Evolutionary conservation across 352 stramenopile genomes (phyloP).

Genomic region (Phytopythium boreale): DNA sequence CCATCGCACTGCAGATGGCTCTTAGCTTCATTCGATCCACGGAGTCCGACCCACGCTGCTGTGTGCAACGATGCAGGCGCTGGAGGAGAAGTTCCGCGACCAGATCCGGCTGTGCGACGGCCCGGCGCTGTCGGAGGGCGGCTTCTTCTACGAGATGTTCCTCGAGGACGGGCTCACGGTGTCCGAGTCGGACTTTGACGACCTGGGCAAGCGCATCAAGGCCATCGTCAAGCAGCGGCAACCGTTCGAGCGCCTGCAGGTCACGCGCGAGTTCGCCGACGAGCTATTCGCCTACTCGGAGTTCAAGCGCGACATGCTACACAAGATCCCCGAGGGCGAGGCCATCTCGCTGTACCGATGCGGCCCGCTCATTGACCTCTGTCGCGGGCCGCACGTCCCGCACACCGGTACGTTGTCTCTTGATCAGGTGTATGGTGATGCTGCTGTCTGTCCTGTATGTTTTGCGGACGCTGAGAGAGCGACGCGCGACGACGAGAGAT

Average conservation of each 20-base stretch:
- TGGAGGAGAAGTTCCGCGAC: slow-evolving; percentile 96
- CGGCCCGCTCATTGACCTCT: slow-evolving; percentile 97
- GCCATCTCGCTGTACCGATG: slow-evolving; percentile 96
- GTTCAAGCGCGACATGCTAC: slow-evolving; percentile 96
- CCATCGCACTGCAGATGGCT: too few species aligned
- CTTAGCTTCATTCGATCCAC: too few species aligned
- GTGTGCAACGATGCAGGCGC: too few species aligned
- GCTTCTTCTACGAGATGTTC: slow-evolving; percentile 99
- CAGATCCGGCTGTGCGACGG: slow-evolving; percentile 95
- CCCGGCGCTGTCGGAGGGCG: slow-evolving; percentile 92
- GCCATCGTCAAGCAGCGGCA: slow-evolving; percentile 94
- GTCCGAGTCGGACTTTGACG: slow-evolving; percentile 68
- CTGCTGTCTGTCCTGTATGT: slow-evolving; percentile 4
- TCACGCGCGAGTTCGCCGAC: slow-evolving; percentile 88
- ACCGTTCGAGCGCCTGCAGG: slow-evolving; percentile 91
- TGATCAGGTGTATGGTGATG: too few species aligned
- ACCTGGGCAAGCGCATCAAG: slow-evolving; percentile 90
- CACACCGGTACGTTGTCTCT: slow-evolving; percentile 84
- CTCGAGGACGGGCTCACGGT: slow-evolving; percentile 60
- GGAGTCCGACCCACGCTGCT: too few species aligned
- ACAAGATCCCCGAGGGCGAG: slow-evolving; percentile 94
- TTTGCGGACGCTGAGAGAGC: slow-evolving; percentile 71
- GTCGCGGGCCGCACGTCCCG: slow-evolving; percentile 94
- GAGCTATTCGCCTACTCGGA: slow-evolving; percentile 92
- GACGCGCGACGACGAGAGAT: slow-evolving; percentile 14